Evolutionary conservation across 768 basidiomycete species (phyloP).

Genomic region (Arthromyces matolae): DNA sequence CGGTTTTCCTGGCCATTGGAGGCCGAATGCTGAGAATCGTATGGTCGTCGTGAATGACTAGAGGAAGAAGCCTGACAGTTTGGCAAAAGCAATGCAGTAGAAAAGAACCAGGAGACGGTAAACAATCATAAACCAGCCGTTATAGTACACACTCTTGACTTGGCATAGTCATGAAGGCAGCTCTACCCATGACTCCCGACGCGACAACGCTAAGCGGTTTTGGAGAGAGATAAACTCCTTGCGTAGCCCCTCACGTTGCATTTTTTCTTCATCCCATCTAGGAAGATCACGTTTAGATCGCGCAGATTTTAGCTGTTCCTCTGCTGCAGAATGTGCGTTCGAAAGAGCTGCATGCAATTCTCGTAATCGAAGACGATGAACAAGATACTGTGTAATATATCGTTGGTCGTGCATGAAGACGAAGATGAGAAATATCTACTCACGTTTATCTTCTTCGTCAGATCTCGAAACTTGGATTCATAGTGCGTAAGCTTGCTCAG

Average conservation of each 20-base stretch:
- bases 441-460: slow-evolving; percentile 34
- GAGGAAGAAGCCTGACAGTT: too few relatives aligned
- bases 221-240: slow-evolving; percentile 23
- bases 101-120: too few relatives aligned
- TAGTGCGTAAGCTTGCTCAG: slow-evolving; percentile 35
- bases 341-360: slow-evolving; percentile 29
- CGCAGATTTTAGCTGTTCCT: slow-evolving; percentile 21
- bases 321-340: slow-evolving; percentile 27
- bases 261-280: slow-evolving; percentile 32
- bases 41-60: too few relatives aligned
- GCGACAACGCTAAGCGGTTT: slow-evolving; percentile 8
- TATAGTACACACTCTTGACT: too few relatives aligned
- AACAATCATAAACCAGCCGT: too few relatives aligned
- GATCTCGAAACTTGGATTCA: slow-evolving; percentile 35
- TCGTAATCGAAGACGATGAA: slow-evolving; percentile 32
- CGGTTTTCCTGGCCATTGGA: too few relatives aligned
- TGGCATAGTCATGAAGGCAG: not conserved
- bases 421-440: slow-evolving; percentile 9
- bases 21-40: too few relatives aligned
- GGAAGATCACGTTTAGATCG: slow-evolving; percentile 25
- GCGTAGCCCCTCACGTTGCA: slow-evolving; percentile 28
- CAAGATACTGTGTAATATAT: slow-evolving; percentile 11
- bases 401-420: not conserved
- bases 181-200: slow-evolving; percentile 8
- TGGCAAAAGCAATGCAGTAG: too few relatives aligned